These are phyloP conservation scores for Calonectria fujianensis DNA, from an alignment of 2,329 filamentous ascomycete genomes.

Conservation along the genomic window DNA sequence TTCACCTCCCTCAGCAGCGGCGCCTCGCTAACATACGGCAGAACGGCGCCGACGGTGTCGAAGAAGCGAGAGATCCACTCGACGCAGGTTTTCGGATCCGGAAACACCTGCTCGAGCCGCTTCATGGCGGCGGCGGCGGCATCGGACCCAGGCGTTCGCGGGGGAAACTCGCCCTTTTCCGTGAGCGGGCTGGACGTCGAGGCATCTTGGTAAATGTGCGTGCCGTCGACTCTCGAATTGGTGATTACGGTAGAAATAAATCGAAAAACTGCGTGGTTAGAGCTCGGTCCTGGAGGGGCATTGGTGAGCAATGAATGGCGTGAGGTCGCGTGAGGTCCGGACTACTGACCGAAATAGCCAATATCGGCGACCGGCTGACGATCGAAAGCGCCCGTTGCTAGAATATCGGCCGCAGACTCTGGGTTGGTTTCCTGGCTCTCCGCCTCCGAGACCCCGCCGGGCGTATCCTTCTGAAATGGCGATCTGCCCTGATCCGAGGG, in stretches of 20 bases:
- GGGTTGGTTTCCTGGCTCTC: slow-evolving; percentile 37
- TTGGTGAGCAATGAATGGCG: slow-evolving; percentile 5
- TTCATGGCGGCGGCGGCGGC: background rate
- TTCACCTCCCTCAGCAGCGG: slow-evolving; percentile 49
- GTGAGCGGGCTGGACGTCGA: slow-evolving; percentile 25
- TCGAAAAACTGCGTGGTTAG: slow-evolving; percentile 57
- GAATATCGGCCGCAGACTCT: slow-evolving; percentile 53
- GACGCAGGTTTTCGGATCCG: slow-evolving; percentile 42
- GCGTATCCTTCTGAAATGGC: slow-evolving; percentile 28
- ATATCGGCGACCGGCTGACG: slow-evolving; percentile 52
- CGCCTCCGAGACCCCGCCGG: slow-evolving; percentile 29
- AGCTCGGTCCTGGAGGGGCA: slow-evolving; percentile 53
- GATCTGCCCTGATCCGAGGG: slow-evolving; percentile 20
- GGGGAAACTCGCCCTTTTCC: slow-evolving; percentile 20
- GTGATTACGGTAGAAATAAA: slow-evolving; percentile 53
- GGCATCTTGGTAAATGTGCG: slow-evolving; percentile 38
- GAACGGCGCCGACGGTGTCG: slow-evolving; percentile 54
- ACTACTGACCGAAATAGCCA: slow-evolving; percentile 52
- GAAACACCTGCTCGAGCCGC: slow-evolving; percentile 41
- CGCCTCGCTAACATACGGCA: slow-evolving; percentile 53
- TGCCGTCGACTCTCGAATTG: slow-evolving; percentile 47
- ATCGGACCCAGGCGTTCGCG: slow-evolving; percentile 3
- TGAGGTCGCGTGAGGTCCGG: background rate
- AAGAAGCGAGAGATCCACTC: slow-evolving; percentile 54
- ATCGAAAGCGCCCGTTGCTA: slow-evolving; percentile 56